phyloP scores from a whole-genome alignment of 495 filamentous ascomycete genomes.

The Talaromyces thailandensis region DNA sequence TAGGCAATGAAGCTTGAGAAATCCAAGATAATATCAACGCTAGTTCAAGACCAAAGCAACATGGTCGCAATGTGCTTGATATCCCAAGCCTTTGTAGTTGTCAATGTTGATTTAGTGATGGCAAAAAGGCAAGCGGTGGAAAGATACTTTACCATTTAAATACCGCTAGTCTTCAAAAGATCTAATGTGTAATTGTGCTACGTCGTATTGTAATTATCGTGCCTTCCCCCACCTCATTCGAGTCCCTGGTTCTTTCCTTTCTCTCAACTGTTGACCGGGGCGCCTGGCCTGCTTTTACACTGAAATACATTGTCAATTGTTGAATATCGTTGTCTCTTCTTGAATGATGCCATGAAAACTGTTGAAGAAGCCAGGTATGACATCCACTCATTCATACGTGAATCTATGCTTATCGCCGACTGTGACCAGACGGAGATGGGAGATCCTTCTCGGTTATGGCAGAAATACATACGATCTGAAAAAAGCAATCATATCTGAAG shows the following conservation, averaged over 20 bases:
- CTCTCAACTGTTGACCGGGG: not conserved
- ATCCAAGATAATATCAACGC: not conserved
- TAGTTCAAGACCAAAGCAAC: not conserved
- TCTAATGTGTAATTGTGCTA: not conserved
- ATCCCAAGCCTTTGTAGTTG: not conserved
- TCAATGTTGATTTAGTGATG: not conserved
- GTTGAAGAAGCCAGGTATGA: constrained; percentile 52
- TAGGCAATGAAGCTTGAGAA: not conserved
- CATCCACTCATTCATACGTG: not conserved
- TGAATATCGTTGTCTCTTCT: not conserved
- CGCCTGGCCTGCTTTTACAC: not conserved
- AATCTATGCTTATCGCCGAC: constrained; percentile 5
- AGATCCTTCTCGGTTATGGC: constrained; percentile 51
- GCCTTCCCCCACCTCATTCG: not conserved
- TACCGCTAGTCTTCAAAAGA: not conserved
- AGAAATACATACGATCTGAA: constrained; percentile 55
- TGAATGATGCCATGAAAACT: constrained; percentile 44
- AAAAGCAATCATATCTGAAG: constrained; percentile 49
- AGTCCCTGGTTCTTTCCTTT: not conserved
- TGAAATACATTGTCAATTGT: not conserved
- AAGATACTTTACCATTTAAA: not conserved
- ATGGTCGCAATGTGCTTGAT: not conserved
- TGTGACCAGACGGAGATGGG: constrained; percentile 51
- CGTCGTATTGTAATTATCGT: not conserved
- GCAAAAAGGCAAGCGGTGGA: not conserved